These are phyloP conservation scores for Nymphaea thermarum DNA, from an alignment of 164 flowering plant species.

Conservation along the genomic window DNA sequence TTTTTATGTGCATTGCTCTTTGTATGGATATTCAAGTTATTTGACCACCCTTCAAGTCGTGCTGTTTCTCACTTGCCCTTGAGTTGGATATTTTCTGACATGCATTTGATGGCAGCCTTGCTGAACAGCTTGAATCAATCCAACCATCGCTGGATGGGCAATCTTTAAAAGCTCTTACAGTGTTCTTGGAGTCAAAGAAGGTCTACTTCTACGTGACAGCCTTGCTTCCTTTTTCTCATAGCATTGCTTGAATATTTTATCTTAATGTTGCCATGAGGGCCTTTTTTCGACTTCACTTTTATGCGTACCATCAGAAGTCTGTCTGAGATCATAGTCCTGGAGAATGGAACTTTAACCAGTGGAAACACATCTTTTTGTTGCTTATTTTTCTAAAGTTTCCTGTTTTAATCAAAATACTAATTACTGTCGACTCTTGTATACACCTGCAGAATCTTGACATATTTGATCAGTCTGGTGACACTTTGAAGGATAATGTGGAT, in stretches of 20 bases:
- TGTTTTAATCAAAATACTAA: too few species aligned
- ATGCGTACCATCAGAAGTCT: too few species aligned
- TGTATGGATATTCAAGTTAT: not conserved
- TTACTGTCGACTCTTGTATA: not conserved
- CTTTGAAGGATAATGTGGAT: conserved; percentile 18
- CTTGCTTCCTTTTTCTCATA: too few species aligned
- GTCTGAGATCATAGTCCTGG: too few species aligned
- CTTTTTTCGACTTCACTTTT: too few species aligned
- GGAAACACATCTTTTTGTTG: too few species aligned
- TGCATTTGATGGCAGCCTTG: conserved; percentile 36
- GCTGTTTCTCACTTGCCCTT: too few species aligned
- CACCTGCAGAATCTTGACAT: conserved; percentile 52
- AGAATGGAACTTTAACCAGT: too few species aligned
- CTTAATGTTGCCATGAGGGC: too few species aligned
- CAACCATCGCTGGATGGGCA: conserved; percentile 53
- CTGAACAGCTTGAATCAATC: conserved; percentile 82
- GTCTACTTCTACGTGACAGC: conserved; percentile 16
- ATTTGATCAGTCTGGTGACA: conserved; percentile 24
- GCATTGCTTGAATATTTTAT: too few species aligned
- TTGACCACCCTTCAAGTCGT: not conserved
- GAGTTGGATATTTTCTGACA: too few species aligned
- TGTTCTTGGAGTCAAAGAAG: conserved; percentile 68
- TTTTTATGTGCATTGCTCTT: not conserved
- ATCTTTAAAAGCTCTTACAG: conserved; percentile 33
- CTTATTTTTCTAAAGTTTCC: too few species aligned